These are phyloP conservation scores for Buxus sempervirens DNA, from an alignment of 164 flowering plant genomes.

Conservation along the genomic window DNA sequence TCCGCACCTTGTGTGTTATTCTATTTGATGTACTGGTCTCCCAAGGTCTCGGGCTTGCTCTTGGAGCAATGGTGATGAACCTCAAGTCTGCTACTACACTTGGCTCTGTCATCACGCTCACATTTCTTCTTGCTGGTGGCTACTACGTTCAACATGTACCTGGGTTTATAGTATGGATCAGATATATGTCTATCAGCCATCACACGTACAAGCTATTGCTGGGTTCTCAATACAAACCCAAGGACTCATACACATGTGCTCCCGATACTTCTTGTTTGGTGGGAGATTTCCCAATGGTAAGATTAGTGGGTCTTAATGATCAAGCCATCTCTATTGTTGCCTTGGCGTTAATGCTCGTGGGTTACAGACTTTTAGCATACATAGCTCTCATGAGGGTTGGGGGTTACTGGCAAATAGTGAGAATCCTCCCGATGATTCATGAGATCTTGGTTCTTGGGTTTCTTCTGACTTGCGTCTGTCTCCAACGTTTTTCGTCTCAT, in stretches of 20 bases:
- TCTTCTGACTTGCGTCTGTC: no score
- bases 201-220: conserved; percentile 7
- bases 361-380: background rate
- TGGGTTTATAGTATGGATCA: conserved; percentile 12
- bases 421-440: no score
- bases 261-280: background rate
- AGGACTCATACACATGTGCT: background rate
- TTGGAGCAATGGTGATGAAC: conserved; percentile 14
- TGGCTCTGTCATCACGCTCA: conserved; percentile 8
- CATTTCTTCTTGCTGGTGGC: conserved; percentile 10
- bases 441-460: no score
- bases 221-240: conserved; percentile 7
- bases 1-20: background rate
- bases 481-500: no score
- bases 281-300: background rate
- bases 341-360: background rate
- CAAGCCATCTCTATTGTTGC: background rate
- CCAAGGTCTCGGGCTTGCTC: conserved; percentile 10
- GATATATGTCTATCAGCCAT: conserved; percentile 10
- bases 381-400: background rate
- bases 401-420: no score
- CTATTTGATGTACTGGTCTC: background rate
- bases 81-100: conserved; percentile 5
- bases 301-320: background rate
- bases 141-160: conserved; percentile 11